Base-by-base conservation (phyloP, 1,284 basidiomycete species). In the Ganoderma lucidum region DNA sequence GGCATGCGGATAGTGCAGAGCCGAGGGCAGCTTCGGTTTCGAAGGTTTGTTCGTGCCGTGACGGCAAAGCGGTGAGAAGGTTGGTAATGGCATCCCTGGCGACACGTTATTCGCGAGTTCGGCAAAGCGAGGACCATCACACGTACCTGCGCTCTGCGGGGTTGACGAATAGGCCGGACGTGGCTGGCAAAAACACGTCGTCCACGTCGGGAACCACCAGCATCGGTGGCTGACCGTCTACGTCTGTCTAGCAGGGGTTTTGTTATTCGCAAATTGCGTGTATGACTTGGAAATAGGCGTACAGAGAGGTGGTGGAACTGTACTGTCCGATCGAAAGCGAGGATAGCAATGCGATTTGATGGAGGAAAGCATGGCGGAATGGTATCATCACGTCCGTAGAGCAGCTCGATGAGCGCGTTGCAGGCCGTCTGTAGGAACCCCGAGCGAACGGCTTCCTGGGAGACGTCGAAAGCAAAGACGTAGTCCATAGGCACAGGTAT, bases 271-370 rank as follows among this genome's bases (percentile, higher is more conserved):
- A 10, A 14, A 15, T 8, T 23, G 17, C 12, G 35, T 30, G 8
- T 32, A 41, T n/a, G 45, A n/a, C 17, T 53, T 37, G 56, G 37
- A 64, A 55, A 62, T 42, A 65, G 59, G 79, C 93, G 85, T 82
- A 97, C 94, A 78, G 92, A 90, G 69, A 99, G 84, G 78, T 97
- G 92, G 81, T 96, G 96, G 79, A 98, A 98, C 75, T 98, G 95
- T 28, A 99, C 83, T 2, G 90, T 85, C 60, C 86, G 82, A 78
- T 98, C 96, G 77, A 93, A 98, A 0, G 96, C 96, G 55, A 99
- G 75, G 73, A 99, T 92, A 2, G 90, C 93, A n/a, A 97, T 79
- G 70, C 83, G 78, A 78, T 85, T 84, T 69, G 81, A 78, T n/a
- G 81, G 74, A 5, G 90, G 89, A 76, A 90, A 87, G 74, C 83